These are phyloP conservation scores for Ophiostoma tasmaniense DNA, from an alignment of 2,329 filamentous ascomycete species.

Conservation along the genomic window DNA sequence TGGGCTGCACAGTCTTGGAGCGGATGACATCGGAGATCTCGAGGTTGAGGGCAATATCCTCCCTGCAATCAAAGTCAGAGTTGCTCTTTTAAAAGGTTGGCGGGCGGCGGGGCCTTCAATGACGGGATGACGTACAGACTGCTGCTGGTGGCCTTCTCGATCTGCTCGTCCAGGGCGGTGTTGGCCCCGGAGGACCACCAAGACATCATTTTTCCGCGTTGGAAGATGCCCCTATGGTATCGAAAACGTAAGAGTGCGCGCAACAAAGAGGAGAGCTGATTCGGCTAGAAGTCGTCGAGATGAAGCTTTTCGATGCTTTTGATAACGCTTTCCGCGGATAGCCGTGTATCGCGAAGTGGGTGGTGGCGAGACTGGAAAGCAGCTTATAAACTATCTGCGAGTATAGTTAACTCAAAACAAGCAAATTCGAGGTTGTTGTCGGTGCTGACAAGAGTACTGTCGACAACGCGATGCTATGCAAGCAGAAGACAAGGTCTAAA, in stretches of 20 bases:
- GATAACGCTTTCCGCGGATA: background rate
- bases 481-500: background rate
- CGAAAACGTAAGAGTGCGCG: background rate
- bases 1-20: conserved; percentile 93
- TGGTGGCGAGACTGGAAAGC: background rate
- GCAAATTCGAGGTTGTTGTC: background rate
- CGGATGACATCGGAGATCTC: conserved; percentile 97
- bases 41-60: conserved; percentile 94
- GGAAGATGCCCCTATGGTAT: background rate
- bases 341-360: background rate
- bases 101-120: background rate
- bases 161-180: conserved; percentile 90
- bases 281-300: background rate
- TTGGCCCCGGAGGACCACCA: conserved; percentile 93
- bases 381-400: background rate
- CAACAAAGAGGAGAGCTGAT: background rate
- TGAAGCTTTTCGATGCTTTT: conserved; percentile 1
- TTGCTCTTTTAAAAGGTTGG: background rate
- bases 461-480: background rate
- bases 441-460: background rate
- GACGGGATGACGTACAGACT: conserved; percentile 59
- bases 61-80: conserved; percentile 40
- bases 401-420: background rate
- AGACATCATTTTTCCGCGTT: conserved; percentile 64
- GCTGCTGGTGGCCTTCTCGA: conserved; percentile 88